Base-by-base conservation (phyloP, 2,329 filamentous ascomycete species). In the Neocatenulostroma microsporum region DNA sequence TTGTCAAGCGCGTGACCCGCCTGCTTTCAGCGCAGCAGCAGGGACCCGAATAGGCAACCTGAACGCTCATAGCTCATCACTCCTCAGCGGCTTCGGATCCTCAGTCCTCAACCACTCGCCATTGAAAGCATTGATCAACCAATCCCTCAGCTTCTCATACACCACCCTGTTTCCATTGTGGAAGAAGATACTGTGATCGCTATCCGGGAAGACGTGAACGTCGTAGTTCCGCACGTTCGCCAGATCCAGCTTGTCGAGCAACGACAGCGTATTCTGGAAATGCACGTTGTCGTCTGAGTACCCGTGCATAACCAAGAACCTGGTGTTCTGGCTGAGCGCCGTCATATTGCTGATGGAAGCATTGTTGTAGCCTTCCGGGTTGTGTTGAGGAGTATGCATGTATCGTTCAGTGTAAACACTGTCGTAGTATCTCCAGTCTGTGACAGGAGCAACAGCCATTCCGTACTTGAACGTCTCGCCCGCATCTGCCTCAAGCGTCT, bases 381-480 rank as follows among this genome's bases (percentile, higher is more conserved):
- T 98, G 55, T 83, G 71, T 57, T 93, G 80, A 2, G 91, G 91
- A 1, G 81, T 94, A 56, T 88, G 82, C 93, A 98, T 98, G 64
- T 96, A 98, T 23, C 91, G 79, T 64, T 95, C 88, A 0, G 88
- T 93, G 67, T 95, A 95, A 53, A 95, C 80, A 41, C 79, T 84
- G 64, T 95, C 76, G 64, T 98, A 98, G 63, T 83, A 94, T 39
- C 83, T 75, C 91, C 91, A 98, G 62, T 98, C 88, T 0, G 89
- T 96, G n/a, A 98, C 91, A 13, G 91, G 91, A 2, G 91, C 91
- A 34, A 98, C 93, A 5, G 93, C 87, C 84, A 98, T 94, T 50
- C 91, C 93, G 60, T 98, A 98, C 46, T 80, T 80, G 67, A 95
- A 98, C 0, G 88, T 96, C 55, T 77, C 61, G 4, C 93, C 91